Percentiles rank a stretch among this genome's conserved stretches.
Conservation (phyloP, 257 asterid genomes). For the Coffea canephora region DNA sequence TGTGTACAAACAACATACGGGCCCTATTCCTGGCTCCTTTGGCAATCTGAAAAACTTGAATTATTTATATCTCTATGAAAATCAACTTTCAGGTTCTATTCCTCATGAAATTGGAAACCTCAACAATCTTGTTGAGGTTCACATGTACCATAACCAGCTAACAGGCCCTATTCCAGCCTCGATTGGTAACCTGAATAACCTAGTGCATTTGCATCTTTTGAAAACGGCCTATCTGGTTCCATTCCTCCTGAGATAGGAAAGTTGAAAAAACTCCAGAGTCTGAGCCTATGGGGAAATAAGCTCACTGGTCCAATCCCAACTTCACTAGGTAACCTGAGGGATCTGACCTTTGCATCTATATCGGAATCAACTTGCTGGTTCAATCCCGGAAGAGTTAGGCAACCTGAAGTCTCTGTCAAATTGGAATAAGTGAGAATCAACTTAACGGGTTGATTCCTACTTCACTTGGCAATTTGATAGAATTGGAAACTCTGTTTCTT, state of each 20-base stretch:
- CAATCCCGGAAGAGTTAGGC: conserved; percentile 24
- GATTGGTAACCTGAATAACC: neutral
- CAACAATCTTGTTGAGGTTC: neutral
- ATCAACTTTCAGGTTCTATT: conserved; percentile 13
- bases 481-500: neutral
- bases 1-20: neutral
- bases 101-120: conserved; percentile 11
- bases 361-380: conserved; percentile 12
- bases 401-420: conserved; percentile 6
- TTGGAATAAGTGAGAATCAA: conserved; percentile 12
- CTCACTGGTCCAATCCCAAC: neutral
- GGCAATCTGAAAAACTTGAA: neutral
- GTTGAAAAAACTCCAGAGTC: neutral
- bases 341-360: neutral
- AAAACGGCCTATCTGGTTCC: neutral
- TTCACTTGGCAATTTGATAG: conserved; percentile 7
- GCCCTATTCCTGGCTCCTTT: neutral
- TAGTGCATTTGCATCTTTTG: neutral
- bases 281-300: neutral
- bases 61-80: neutral
- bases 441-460: conserved; percentile 23
- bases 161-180: neutral
- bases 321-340: neutral
- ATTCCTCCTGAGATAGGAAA: conserved; percentile 16
- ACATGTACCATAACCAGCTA: neutral